Evolutionary conservation across 78 protist species (phyloP), one percentile per base, ranked within the genome.

Genomic region (Dictyostelium firmibasis): DNA sequence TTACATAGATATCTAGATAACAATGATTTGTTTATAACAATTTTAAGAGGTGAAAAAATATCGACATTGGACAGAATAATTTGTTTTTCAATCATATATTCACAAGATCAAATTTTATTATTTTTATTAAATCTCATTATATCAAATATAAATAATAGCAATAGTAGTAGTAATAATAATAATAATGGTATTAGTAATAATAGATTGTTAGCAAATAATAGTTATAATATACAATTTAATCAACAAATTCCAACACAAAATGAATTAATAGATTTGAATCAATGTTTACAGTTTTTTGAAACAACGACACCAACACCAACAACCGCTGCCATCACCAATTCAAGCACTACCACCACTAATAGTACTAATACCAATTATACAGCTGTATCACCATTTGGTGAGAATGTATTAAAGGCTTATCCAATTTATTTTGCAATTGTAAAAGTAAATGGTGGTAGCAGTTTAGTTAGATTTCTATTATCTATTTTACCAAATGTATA

Each of bases 211-310:
- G 23, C 82, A 38, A 76, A 27, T 31, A 76, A 76, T 76, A 31
- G 43, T 36, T 35, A 76, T 76, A 76, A 76, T 23, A 35, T 41
- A 76, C 82, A 76, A 18, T 76, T 76, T n/a, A 76, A 76, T 38
- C 82, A 76, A 33, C 27, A 31, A 38, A 35, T 38, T 5, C 82
- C 82, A 76, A 76, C 47, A 13, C 27, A 35, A 76, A 76, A 23
- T 36, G 53, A 76, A 38, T 23, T 41, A 35, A 36, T 76, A 31
- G 14, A 31, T 10, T 70, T 25, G 8, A 70, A 70, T 70, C 9
- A 70, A 31, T 70, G 77, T 31, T 31, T 70, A 13, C 36, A 27
- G 31, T 70, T 70, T 70, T 14, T 11, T 1, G 69, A 23, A 60
- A 13, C 67, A 57, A 9, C 53, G 0, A 44, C 53, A 44, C 0